Evolutionary conservation across 805 yeast genomes (phyloP).

Genomic region (Suhomyces tanzawaensis): DNA sequence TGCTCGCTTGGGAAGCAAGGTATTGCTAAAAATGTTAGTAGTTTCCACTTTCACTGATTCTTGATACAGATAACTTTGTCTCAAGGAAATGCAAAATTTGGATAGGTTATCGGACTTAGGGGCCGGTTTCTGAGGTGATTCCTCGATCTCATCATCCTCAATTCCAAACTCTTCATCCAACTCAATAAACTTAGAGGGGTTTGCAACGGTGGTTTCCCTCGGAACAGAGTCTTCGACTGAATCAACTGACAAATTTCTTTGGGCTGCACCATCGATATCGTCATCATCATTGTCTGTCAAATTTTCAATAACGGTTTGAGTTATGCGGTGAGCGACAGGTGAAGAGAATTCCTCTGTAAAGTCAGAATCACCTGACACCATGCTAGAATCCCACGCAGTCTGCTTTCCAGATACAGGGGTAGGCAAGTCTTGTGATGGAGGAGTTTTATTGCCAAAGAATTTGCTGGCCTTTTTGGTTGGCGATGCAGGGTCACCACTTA

Average conservation of each 20-base stretch:
- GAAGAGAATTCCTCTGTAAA: conserved; percentile 31
- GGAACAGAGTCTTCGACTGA: conserved; percentile 7
- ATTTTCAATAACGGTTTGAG: conserved; percentile 3
- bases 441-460: conserved; percentile 9
- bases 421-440: conserved; percentile 13
- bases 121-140: conserved; percentile 35
- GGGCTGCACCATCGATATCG: neutral
- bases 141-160: conserved; percentile 37
- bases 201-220: neutral
- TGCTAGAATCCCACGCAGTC: conserved; percentile 13
- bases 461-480: conserved; percentile 9
- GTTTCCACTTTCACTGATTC: neutral
- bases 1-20: neutral
- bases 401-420: conserved; percentile 3
- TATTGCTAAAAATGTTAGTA: no score
- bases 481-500: conserved; percentile 4
- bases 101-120: neutral
- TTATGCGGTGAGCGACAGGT: conserved; percentile 12
- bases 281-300: conserved; percentile 1
- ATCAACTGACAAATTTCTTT: neutral
- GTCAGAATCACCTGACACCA: conserved; percentile 29
- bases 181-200: neutral
- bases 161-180: neutral
- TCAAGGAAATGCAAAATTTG: conserved; percentile 15
- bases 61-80: conserved; percentile 21